A percentile compares a stretch with the other conserved stretches of the same genome.
These are phyloP conservation scores for Omphalea diandra DNA, from an alignment of 441 rosid genomes.

Conservation along the genomic window DNA sequence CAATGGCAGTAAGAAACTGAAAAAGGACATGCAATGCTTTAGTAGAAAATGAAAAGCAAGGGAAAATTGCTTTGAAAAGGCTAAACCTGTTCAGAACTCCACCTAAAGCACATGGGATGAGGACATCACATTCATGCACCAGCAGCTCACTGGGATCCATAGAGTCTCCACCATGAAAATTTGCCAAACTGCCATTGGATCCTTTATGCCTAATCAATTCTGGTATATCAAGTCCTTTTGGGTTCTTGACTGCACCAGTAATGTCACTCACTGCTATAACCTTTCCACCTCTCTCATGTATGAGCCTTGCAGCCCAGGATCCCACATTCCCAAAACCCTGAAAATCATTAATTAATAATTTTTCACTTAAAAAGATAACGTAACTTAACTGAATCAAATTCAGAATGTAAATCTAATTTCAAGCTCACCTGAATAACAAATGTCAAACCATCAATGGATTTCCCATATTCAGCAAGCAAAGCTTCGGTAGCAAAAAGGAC, in stretches of 20 bases:
- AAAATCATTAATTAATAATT: background rate
- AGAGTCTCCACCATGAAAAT: conserved; percentile 70
- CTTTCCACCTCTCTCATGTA: conserved; percentile 91
- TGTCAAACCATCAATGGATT: conserved; percentile 65
- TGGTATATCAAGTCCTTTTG: conserved; percentile 68
- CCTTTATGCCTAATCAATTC: conserved; percentile 64
- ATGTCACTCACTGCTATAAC: conserved; percentile 87
- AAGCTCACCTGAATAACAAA: conserved; percentile 86
- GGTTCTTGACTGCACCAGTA: conserved; percentile 81
- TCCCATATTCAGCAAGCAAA: conserved; percentile 83
- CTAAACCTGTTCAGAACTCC: conserved; percentile 85
- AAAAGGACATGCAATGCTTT: background rate
- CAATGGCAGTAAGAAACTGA: background rate
- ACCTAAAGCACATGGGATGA: conserved; percentile 90
- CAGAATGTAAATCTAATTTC: too few relatives aligned
- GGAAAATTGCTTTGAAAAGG: conserved; percentile 10
- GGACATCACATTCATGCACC: conserved; percentile 93
- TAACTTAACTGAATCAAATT: background rate
- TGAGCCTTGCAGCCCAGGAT: conserved; percentile 80
- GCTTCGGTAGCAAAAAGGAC: conserved; percentile 90
- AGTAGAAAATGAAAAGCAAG: conserved; percentile 3
- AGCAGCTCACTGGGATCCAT: conserved; percentile 66
- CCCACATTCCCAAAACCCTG: conserved; percentile 99
- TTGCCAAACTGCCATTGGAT: conserved; percentile 50
- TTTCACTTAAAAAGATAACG: background rate